A percentile compares a stretch with the other conserved stretches of the same genome.
Conservation (phyloP, 176 grass and related monocot species). For the Triticum timopheevii region DNA sequence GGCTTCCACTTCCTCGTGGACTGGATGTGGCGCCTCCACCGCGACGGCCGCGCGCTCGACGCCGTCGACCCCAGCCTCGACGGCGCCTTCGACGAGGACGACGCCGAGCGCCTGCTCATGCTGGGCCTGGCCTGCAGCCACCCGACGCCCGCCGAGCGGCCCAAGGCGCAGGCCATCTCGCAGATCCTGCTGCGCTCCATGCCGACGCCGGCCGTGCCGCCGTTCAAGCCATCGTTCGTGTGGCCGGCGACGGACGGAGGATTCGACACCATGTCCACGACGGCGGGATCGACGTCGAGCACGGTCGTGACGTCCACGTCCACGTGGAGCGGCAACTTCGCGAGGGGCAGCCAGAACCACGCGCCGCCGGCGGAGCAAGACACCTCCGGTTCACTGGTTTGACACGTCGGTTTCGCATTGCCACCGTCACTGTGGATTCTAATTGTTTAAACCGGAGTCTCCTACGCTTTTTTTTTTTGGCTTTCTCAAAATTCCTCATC, state of each 20-base stretch:
- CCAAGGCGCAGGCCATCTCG: constrained; percentile 51
- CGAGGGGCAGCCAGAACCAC: not conserved
- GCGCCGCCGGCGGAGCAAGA: constrained; percentile 19
- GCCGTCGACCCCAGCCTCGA: constrained; percentile 56
- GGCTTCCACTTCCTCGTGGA: constrained; percentile 46
- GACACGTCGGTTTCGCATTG: not conserved
- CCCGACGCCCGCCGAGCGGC: constrained; percentile 55
- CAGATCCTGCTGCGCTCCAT: constrained; percentile 55
- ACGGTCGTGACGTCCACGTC: constrained; percentile 48
- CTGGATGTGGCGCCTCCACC: constrained; percentile 92
- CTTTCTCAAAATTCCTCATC: not conserved
- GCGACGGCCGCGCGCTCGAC: constrained; percentile 56
- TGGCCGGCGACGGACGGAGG: constrained; percentile 46
- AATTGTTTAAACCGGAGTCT: not conserved
- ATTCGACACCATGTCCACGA: constrained; percentile 35
- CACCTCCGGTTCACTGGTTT: constrained; percentile 1
- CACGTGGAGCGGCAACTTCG: constrained; percentile 41
- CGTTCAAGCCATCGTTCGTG: constrained; percentile 71
- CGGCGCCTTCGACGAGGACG: constrained; percentile 29
- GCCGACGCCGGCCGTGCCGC: constrained; percentile 50
- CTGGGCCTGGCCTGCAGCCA: constrained; percentile 90
- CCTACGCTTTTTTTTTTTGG: not conserved
- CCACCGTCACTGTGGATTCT: not conserved
- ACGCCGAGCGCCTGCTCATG: constrained; percentile 64
- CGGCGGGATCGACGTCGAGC: constrained; percentile 35